Conservation (phyloP, 2,329 filamentous ascomycete genomes). For the Trichophyton mentagrophytes region DNA sequence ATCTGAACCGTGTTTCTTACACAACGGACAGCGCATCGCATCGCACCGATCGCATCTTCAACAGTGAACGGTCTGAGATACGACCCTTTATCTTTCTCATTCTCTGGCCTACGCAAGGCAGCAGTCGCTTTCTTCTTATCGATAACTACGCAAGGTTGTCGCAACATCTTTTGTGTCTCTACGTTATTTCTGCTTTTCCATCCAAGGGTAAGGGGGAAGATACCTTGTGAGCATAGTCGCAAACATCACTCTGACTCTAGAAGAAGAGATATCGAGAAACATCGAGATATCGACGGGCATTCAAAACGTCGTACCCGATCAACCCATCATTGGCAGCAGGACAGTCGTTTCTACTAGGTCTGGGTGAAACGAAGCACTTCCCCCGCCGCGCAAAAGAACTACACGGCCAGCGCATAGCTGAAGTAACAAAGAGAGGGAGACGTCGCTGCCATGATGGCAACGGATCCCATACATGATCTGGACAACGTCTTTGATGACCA, state of each 20-base stretch:
- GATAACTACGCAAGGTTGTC: neutral
- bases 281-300: neutral
- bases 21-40: conserved; percentile 1
- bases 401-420: neutral
- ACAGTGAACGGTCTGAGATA: neutral
- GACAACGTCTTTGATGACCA: conserved; percentile 44
- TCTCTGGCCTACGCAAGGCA: neutral
- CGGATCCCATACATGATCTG: conserved; percentile 26
- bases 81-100: neutral
- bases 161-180: neutral
- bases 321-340: neutral
- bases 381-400: neutral
- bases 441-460: conserved; percentile 11
- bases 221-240: neutral
- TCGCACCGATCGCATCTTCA: neutral
- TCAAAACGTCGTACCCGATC: neutral
- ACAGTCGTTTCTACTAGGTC: neutral
- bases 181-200: no score
- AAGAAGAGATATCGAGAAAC: neutral
- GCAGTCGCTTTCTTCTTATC: neutral
- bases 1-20: neutral
- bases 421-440: neutral
- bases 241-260: neutral
- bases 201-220: neutral
- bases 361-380: neutral